Conservation (phyloP, 129 eudicot species). For the Chrysanthemum makinoi region DNA sequence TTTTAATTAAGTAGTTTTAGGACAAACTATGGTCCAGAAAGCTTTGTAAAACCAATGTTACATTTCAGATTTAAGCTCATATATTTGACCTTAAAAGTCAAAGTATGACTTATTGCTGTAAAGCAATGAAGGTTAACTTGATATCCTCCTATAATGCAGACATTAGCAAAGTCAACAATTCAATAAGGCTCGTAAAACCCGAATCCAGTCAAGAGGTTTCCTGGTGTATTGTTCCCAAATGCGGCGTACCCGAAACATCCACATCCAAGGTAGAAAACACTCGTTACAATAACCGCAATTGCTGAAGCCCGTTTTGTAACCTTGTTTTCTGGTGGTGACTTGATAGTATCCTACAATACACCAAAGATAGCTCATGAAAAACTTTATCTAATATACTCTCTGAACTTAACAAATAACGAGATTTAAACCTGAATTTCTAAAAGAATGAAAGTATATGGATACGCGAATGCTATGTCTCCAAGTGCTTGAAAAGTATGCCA, state of each 20-base stretch:
- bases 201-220: conserved; percentile 75
- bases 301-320: conserved; percentile 64
- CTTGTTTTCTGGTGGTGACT: conserved; percentile 63
- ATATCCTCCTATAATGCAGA: conserved; percentile 74
- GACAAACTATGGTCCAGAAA: neutral
- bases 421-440: conserved; percentile 75
- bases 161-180: conserved; percentile 65
- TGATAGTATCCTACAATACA: conserved; percentile 61
- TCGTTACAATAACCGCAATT: conserved; percentile 47
- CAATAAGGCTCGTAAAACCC: conserved; percentile 85
- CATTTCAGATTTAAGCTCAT: neutral
- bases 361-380: neutral
- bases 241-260: conserved; percentile 91
- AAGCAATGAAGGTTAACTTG: conserved; percentile 47
- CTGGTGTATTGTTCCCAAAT: conserved; percentile 73
- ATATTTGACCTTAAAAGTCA: conserved; percentile 13
- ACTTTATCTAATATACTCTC: neutral
- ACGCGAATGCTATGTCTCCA: conserved; percentile 86
- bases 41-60: neutral
- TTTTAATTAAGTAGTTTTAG: neutral
- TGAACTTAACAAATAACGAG: neutral
- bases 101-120: conserved; percentile 8
- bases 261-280: conserved; percentile 71
- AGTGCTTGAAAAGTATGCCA: conserved; percentile 74
- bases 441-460: conserved; percentile 61